Percentiles rank a stretch among this genome's conserved stretches.
Conservation (phyloP, 495 filamentous ascomycete species). For the Penicillium macrosclerotiorum region DNA sequence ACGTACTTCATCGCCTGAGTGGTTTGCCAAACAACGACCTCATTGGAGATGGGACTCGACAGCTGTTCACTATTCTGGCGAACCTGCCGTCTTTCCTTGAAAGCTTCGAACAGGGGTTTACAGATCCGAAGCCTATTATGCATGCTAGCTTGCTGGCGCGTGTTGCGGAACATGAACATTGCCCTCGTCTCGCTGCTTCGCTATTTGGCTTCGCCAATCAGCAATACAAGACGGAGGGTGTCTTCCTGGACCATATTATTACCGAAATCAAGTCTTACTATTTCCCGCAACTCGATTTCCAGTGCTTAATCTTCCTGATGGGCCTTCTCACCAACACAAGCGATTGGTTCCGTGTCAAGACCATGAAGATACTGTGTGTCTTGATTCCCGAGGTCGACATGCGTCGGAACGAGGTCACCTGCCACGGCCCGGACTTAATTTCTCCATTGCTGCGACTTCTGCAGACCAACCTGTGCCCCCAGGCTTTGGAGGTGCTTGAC, state of each 20-base stretch:
- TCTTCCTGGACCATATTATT: conserved; percentile 75
- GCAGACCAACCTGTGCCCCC: conserved; percentile 89
- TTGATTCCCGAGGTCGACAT: conserved; percentile 92
- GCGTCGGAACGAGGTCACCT: conserved; percentile 83
- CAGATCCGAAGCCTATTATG: conserved; percentile 52
- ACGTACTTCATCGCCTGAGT: conserved; percentile 72
- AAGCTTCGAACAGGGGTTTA: conserved; percentile 64
- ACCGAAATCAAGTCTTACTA: conserved; percentile 74
- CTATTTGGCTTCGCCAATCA: conserved; percentile 68
- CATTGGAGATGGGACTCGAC: conserved; percentile 74
- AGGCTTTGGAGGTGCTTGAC: conserved; percentile 87
- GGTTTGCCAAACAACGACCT: conserved; percentile 76
- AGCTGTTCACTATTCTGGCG: conserved; percentile 81
- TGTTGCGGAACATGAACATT: conserved; percentile 66
- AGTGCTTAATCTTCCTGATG: conserved; percentile 84
- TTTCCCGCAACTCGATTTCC: conserved; percentile 80
- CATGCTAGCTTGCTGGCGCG: conserved; percentile 67
- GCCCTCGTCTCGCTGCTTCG: conserved; percentile 44
- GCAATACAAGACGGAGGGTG: conserved; percentile 66
- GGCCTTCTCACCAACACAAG: conserved; percentile 85
- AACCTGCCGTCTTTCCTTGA: conserved; percentile 88
- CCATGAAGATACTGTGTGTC: conserved; percentile 83
- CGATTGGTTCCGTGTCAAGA: conserved; percentile 86
- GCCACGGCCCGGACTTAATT: conserved; percentile 91
- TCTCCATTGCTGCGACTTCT: conserved; percentile 87